A percentile compares a stretch with the other conserved stretches of the same genome.
These are phyloP conservation scores for Fusarium tricinctum DNA, from an alignment of 2,329 filamentous ascomycete genomes.

Conservation along the genomic window DNA sequence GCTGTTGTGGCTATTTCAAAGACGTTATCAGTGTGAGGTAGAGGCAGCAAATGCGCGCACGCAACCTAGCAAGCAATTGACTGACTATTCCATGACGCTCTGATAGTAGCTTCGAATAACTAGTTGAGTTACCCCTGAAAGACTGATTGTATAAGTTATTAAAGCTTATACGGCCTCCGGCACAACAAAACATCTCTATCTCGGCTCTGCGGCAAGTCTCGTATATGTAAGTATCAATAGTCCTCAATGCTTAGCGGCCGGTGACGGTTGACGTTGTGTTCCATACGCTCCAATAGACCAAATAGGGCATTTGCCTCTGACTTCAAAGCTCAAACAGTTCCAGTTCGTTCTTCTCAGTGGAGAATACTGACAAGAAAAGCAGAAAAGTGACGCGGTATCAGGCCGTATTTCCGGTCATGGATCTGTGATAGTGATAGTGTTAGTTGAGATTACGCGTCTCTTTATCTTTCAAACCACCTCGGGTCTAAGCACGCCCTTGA, in stretches of 20 bases:
- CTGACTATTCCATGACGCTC: too few species aligned
- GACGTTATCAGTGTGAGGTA: conserved; percentile 37
- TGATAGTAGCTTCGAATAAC: too few species aligned
- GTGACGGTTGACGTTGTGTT: conserved; percentile 10
- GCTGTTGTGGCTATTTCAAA: conserved; percentile 51
- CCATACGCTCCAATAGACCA: background rate
- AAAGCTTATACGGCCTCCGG: conserved; percentile 4
- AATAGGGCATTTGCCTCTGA: background rate
- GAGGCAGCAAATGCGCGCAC: too few species aligned
- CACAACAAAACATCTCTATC: background rate
- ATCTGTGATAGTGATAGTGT: conserved; percentile 22
- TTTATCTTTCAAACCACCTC: conserved; percentile 16
- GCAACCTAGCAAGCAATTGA: background rate
- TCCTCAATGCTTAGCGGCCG: conserved; percentile 9
- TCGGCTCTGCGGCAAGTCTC: conserved; percentile 32
- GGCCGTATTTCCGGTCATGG: conserved; percentile 20
- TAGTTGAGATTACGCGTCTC: conserved; percentile 34
- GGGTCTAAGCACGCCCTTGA: conserved; percentile 15
- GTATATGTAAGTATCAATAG: background rate
- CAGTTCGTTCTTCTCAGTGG: background rate
- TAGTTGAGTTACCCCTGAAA: too few species aligned
- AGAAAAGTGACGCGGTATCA: conserved; percentile 22
- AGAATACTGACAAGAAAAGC: background rate
- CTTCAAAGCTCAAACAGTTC: background rate
- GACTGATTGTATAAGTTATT: background rate